Conservation (phyloP, 1,139 yeast genomes). For the Pichiaceae sp. region DNA sequence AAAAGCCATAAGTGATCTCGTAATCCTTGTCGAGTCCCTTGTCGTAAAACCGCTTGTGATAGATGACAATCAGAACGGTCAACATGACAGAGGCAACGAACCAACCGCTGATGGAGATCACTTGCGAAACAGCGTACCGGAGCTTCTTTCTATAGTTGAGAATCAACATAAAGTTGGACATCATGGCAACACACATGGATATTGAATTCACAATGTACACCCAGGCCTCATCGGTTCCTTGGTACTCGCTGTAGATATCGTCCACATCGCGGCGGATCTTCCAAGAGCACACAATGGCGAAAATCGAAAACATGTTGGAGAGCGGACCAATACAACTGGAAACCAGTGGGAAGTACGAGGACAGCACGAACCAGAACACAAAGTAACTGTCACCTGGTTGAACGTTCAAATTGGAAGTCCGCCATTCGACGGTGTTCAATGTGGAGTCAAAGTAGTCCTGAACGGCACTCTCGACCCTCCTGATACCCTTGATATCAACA, state of each 20-base stretch:
- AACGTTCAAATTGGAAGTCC: conserved; percentile 20
- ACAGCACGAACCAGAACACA: conserved; percentile 50
- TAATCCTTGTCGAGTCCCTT: conserved; percentile 14
- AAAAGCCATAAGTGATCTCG: conserved; percentile 55
- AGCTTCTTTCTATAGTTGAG: conserved; percentile 57
- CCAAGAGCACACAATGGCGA: conserved; percentile 72
- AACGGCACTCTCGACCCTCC: not conserved
- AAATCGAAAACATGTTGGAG: conserved; percentile 62
- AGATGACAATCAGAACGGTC: conserved; percentile 36
- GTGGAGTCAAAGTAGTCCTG: conserved; percentile 14
- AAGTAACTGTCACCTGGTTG: conserved; percentile 43
- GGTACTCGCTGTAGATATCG: conserved; percentile 8
- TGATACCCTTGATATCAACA: too few relatives aligned
- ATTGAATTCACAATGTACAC: conserved; percentile 50
- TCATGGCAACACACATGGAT: conserved; percentile 53
- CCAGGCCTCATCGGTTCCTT: conserved; percentile 30
- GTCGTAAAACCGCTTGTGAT: conserved; percentile 15
- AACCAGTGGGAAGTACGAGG: conserved; percentile 61
- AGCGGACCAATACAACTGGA: conserved; percentile 76
- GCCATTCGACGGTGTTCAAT: conserved; percentile 20
- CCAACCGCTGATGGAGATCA: conserved; percentile 57
- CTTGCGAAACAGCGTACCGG: conserved; percentile 50
- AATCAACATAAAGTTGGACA: conserved; percentile 58
- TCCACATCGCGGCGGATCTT: conserved; percentile 24
- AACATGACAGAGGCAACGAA: conserved; percentile 45